Conservation (phyloP, 495 filamentous ascomycete genomes). For the Trichoderma reesei region DNA sequence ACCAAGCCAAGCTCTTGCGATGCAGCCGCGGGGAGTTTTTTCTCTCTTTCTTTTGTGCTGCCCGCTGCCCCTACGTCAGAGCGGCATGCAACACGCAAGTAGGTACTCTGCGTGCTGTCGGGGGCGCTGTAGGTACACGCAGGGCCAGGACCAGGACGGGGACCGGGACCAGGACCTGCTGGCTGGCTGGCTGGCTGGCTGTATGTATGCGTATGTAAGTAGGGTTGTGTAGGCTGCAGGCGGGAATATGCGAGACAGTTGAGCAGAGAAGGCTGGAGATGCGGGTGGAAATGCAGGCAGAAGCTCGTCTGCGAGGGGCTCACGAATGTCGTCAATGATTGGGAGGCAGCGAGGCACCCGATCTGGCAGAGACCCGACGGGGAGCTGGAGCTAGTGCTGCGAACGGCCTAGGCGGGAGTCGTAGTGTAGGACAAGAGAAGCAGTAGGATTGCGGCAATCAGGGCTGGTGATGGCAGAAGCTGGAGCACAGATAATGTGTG, state of each 20-base stretch:
- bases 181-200: too few species aligned
- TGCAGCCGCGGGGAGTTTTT: not conserved
- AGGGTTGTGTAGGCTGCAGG: not conserved
- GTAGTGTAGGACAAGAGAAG: too few species aligned
- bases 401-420: too few species aligned
- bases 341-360: not conserved
- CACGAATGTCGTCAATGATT: not conserved
- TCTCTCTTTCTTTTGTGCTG: not conserved
- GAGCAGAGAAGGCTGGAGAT: not conserved
- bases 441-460: too few species aligned
- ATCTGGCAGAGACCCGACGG: not conserved
- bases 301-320: conserved; percentile 1
- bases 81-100: not conserved
- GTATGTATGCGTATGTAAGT: not conserved
- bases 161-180: too few species aligned
- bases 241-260: not conserved
- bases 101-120: not conserved
- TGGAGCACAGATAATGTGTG: not conserved
- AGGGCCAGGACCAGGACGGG: not conserved
- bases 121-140: not conserved
- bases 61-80: too few species aligned
- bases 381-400: too few species aligned
- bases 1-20: not conserved
- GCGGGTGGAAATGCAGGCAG: not conserved
- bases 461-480: too few species aligned